Evolutionary conservation across 306 rosid genomes (phyloP).

Genomic region (Rosa lucieae): DNA sequence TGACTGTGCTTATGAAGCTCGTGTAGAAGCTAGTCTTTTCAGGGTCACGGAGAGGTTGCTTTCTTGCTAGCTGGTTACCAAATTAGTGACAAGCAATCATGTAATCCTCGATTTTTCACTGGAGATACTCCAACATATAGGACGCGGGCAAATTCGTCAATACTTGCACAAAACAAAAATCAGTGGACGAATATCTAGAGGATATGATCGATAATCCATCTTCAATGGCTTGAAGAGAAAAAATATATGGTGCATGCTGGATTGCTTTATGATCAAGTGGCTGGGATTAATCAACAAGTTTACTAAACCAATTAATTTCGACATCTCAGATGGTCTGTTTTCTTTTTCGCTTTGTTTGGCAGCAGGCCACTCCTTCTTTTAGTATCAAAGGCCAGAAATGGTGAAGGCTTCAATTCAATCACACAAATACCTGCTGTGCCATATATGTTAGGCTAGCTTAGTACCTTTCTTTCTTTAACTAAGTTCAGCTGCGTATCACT

Average conservation of each 20-base stretch:
- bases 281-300: neutral
- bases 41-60: neutral
- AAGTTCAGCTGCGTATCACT: no score
- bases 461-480: neutral
- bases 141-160: neutral
- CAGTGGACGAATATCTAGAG: neutral
- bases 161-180: neutral
- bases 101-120: neutral
- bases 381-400: neutral
- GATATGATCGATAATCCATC: neutral
- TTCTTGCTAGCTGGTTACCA: neutral
- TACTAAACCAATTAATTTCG: neutral
- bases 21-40: conserved; percentile 1
- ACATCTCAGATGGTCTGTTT: neutral
- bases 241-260: neutral
- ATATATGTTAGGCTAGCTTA: neutral
- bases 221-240: neutral
- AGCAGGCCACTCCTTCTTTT: neutral
- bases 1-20: neutral
- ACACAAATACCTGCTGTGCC: neutral
- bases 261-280: neutral
- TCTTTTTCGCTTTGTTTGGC: neutral
- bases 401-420: neutral
- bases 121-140: neutral
- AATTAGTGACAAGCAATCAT: neutral